Evolutionary conservation across 352 stramenopile genomes (phyloP).

Genomic region (Blastocystis sp.): DNA sequence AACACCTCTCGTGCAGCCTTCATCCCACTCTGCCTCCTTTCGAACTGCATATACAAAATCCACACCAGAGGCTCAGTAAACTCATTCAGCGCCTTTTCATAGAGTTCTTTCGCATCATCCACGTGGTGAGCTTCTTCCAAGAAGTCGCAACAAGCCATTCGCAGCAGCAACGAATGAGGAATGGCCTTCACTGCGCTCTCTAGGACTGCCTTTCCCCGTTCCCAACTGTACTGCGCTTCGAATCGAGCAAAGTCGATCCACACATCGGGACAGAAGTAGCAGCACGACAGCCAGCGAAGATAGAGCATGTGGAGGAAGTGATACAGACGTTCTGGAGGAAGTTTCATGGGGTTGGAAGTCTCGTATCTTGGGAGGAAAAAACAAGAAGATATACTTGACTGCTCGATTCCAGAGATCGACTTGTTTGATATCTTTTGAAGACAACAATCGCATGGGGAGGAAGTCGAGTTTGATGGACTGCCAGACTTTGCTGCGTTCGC

Average conservation of each 20-base stretch:
- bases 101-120: background rate
- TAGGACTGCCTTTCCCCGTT: background rate
- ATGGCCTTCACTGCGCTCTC: background rate
- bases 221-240: slow-evolving; percentile 1
- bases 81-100: background rate
- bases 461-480: slow-evolving; percentile 13
- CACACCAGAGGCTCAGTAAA: background rate
- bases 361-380: background rate
- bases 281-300: slow-evolving; percentile 18
- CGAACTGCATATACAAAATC: slow-evolving; percentile 20
- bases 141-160: slow-evolving; percentile 38
- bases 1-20: background rate
- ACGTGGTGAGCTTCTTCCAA: background rate
- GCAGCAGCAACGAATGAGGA: background rate
- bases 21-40: background rate
- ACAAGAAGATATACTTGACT: background rate
- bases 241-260: slow-evolving; percentile 24
- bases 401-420: slow-evolving; percentile 19
- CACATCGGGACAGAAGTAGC: slow-evolving; percentile 29
- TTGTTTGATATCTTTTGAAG: background rate
- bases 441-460: slow-evolving; percentile 2
- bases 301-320: slow-evolving; percentile 43
- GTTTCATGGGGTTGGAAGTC: slow-evolving; percentile 15
- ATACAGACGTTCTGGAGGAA: slow-evolving; percentile 6
- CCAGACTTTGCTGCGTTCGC: background rate